These are phyloP conservation scores for Nemania sp. DNA, from an alignment of 2,329 filamentous ascomycete genomes.

Conservation along the genomic window DNA sequence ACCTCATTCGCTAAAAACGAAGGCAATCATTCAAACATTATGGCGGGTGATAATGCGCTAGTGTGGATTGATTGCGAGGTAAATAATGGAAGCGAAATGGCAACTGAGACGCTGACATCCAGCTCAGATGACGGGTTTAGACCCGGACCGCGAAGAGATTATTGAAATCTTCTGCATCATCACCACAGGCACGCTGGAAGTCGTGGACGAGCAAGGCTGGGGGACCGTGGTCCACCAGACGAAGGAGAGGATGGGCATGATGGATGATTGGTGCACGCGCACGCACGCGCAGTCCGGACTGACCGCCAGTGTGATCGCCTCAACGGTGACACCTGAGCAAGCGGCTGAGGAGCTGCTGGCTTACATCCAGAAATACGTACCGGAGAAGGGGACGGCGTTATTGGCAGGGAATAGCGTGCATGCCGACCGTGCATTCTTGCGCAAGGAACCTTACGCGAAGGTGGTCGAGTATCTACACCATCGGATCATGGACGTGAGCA, in stretches of 20 bases:
- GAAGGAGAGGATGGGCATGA: conserved; percentile 75
- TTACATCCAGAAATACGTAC: conserved; percentile 81
- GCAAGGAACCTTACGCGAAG: conserved; percentile 76
- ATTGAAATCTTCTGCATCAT: conserved; percentile 94
- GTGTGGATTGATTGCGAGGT: conserved; percentile 61
- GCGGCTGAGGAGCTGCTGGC: conserved; percentile 79
- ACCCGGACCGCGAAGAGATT: conserved; percentile 83
- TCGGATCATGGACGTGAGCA: conserved; percentile 90
- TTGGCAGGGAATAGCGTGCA: conserved; percentile 95
- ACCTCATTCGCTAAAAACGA: too few relatives aligned
- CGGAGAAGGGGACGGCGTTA: conserved; percentile 72
- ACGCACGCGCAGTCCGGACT: conserved; percentile 87
- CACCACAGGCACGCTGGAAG: conserved; percentile 81
- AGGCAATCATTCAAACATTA: conserved; percentile 10
- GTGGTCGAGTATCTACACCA: conserved; percentile 86
- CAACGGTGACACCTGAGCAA: conserved; percentile 75
- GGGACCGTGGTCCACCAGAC: conserved; percentile 82
- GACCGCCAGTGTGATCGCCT: conserved; percentile 79
- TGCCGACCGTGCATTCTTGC: conserved; percentile 85
- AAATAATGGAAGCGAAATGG: conserved; percentile 31
- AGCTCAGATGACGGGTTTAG: conserved; percentile 89
- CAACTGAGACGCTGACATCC: not conserved
- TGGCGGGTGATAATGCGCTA: conserved; percentile 36
- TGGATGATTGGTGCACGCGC: conserved; percentile 89
- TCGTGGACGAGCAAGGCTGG: conserved; percentile 82